Base-by-base conservation (phyloP, 1,284 basidiomycete species). In the Rhodofomes roseus region DNA sequence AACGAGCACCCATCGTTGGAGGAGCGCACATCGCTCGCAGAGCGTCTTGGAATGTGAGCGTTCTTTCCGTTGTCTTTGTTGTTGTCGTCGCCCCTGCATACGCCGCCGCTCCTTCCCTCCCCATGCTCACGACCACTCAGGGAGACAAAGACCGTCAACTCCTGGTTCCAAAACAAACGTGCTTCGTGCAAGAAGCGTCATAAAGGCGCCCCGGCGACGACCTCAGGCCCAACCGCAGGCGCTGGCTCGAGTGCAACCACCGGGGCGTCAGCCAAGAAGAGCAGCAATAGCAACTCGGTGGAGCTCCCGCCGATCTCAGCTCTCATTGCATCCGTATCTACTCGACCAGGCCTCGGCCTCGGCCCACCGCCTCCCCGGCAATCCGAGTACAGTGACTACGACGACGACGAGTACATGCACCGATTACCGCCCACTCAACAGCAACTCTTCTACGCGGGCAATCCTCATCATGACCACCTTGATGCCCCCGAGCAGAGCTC, bases 131-230 rank as follows among this genome's bases (percentile, higher is more conserved):
- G 54, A 41, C 40, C 58, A 46, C 57, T 39, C 69, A 91, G 89
- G 86, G 87, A 90, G 70, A 85, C 83, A 71, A 91, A 91, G 79
- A 89, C 87, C 1, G 89, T 91, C 69, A 89, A 89, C 69, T 87
- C 89, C 25, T 91, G 88, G 87, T 91, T 91, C 75, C 89, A 91
- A 74, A 91, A 91, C 72, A 91, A 90, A 78, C 82, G 89, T 59
- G 89, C 89, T 16, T 90, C 89, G 23, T 85, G 83, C 66, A 91
- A 90, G 81, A 91, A 91, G 75, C 82, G 86, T 53, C 63, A 71
- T 60, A 71, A 70, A 58, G 66, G 66, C 44, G 62, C 66, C 37
- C 60, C 66, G 56, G 59, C 65, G 34, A 25, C 57, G 11, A 31
- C 29, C n/a, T 16, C 36, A 7, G 22, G 16, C 4, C 43, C 54